Percentiles rank a stretch among this genome's conserved stretches.
These are phyloP conservation scores for Aspergillus sclerotioniger DNA, from an alignment of 495 filamentous ascomycete genomes.

Conservation along the genomic window DNA sequence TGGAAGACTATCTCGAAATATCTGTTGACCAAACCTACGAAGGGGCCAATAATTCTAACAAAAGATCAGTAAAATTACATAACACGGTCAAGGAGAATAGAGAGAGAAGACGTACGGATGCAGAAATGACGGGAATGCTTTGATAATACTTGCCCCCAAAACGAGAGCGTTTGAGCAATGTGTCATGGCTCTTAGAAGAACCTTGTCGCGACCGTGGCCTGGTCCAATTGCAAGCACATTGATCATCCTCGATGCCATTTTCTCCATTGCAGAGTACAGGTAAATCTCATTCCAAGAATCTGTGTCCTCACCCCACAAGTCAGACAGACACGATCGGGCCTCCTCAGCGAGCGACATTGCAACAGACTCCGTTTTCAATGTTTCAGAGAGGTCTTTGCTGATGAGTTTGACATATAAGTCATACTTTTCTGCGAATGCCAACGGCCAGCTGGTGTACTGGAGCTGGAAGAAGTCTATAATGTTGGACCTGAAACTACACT, in stretches of 20 bases:
- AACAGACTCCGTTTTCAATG: slow-evolving; percentile 8
- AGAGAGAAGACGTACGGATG: neutral
- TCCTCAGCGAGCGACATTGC: slow-evolving; percentile 11
- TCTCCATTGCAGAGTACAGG: slow-evolving; percentile 13
- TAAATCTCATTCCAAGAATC: slow-evolving; percentile 11
- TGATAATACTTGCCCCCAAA: slow-evolving; percentile 14
- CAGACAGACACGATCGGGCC: slow-evolving; percentile 12
- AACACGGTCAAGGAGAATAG: neutral
- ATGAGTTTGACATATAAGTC: slow-evolving; percentile 17
- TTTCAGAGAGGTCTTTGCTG: slow-evolving; percentile 16
- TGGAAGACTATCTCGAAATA: slow-evolving; percentile 13
- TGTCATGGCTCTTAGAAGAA: slow-evolving; percentile 11
- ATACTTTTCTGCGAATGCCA: slow-evolving; percentile 14
- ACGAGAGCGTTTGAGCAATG: slow-evolving; percentile 17
- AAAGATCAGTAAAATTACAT: neutral
- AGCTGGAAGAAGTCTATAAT: slow-evolving; percentile 16
- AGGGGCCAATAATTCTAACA: slow-evolving; percentile 8
- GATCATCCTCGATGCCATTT: slow-evolving; percentile 11
- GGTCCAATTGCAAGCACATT: slow-evolving; percentile 16
- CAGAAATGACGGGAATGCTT: slow-evolving; percentile 13
- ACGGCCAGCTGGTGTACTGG: slow-evolving; percentile 14
- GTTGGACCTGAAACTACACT: slow-evolving; percentile 14
- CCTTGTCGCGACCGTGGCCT: slow-evolving; percentile 4
- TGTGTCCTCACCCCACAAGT: slow-evolving; percentile 13
- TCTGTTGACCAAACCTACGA: slow-evolving; percentile 13